Base-by-base conservation (phyloP, 768 basidiomycete species). In the Candolleomyces eurysporus region DNA sequence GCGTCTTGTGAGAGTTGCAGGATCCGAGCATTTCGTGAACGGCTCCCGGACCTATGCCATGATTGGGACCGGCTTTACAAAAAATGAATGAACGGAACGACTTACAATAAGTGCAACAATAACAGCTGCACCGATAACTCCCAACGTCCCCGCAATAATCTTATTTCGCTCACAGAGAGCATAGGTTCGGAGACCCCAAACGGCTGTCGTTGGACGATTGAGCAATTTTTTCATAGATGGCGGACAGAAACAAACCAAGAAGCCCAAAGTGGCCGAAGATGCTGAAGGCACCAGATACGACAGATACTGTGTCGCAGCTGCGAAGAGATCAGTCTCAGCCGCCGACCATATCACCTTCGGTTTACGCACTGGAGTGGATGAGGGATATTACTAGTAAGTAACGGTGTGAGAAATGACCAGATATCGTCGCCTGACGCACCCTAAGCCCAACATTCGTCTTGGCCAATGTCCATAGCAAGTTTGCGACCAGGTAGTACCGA, bases 101-200 rank as follows among this genome's bases (percentile, higher is more conserved):
- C 48, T 26, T 22, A 51, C 60, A 53, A 61, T 61, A 9, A 54
- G 52, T 22, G 31, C 8, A 2, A 49, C 32, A n/a, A 61, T 51
- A 2, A 56, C 32, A 10, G 53, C 30, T 16, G 21, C 19, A 3
- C 42, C 60, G 19, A 56, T 19, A 1, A 42, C 16, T 17, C 42
- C 52, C 3, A 61, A 9, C n/a, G 52, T n/a, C 10, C 19, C 51
- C 5, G 53, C 19, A 2, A 61, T 39, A 7, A 61, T 56, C 31
- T 48, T 56, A 6, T 61, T 54, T 16, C 46, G 30, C 21, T 55
- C 7, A 31, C 52, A 55, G 8, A 56, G 22, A 19, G 60, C 60
- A 30, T 55, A 48, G 19, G 60, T 61, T 16, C 60, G 40, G 14
- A 61, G 46, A 13, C 60, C 60, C 60, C 60, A 61, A 17, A 61